Conservation (phyloP, 257 asterid species). For the Gentiana macrophylla region DNA sequence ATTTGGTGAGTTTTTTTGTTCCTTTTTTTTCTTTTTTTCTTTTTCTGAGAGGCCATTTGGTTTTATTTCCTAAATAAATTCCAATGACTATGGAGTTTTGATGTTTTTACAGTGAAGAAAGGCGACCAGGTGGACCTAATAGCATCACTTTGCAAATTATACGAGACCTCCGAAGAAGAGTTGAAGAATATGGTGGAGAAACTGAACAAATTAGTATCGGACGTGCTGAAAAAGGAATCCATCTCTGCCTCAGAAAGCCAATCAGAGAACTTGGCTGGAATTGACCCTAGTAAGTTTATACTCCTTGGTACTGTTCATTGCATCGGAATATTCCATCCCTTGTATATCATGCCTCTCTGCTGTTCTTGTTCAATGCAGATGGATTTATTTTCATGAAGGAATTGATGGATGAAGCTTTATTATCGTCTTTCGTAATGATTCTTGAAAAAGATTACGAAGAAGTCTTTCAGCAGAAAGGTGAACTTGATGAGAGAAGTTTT, state of each 20-base stretch:
- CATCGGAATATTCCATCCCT: background rate
- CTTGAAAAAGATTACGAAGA: slow-evolving; percentile 66
- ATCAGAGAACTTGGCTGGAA: slow-evolving; percentile 41
- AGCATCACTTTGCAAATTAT: slow-evolving; percentile 69
- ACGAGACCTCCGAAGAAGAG: slow-evolving; percentile 78
- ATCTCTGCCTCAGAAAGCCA: slow-evolving; percentile 51
- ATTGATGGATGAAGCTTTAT: slow-evolving; percentile 60
- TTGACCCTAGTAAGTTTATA: slow-evolving; percentile 43
- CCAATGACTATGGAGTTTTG: slow-evolving; percentile 3
- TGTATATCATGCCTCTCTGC: background rate
- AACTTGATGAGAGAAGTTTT: slow-evolving; percentile 82
- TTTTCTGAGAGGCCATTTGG: background rate
- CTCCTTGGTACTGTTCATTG: background rate
- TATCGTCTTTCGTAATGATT: slow-evolving; percentile 38
- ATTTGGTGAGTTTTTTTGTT: slow-evolving; percentile 44
- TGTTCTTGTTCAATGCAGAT: slow-evolving; percentile 39
- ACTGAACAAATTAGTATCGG: slow-evolving; percentile 49
- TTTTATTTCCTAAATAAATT: slow-evolving; percentile 1
- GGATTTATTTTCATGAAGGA: slow-evolving; percentile 66
- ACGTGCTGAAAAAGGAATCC: slow-evolving; percentile 48
- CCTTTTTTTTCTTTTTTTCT: background rate
- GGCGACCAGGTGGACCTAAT: slow-evolving; percentile 64
- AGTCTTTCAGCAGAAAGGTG: slow-evolving; percentile 47
- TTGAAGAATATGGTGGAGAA: slow-evolving; percentile 54
- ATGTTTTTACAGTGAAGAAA: slow-evolving; percentile 50